A percentile compares a stretch with the other conserved stretches of the same genome.
Evolutionary conservation across 2,329 filamentous ascomycete genomes (phyloP).

Genomic region (Beauveria pseudobassiana): DNA sequence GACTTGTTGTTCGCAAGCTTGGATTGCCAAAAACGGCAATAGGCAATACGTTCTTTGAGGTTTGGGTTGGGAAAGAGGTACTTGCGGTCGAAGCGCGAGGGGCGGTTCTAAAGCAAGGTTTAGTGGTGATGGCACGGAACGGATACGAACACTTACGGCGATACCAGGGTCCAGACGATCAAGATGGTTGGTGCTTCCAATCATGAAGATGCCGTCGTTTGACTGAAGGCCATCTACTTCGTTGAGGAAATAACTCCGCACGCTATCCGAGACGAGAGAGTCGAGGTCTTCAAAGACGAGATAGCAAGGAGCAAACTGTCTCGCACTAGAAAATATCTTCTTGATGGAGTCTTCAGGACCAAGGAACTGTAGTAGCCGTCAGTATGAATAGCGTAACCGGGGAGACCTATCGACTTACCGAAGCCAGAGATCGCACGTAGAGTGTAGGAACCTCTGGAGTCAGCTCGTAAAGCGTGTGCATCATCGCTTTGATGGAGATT

Average conservation of each 20-base stretch:
- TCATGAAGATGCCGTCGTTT: constrained; percentile 65
- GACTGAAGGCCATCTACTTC: constrained; percentile 62
- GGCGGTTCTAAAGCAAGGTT: constrained; percentile 42
- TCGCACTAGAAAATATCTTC: constrained; percentile 50
- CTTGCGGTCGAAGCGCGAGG: constrained; percentile 59
- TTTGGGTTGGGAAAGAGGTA: constrained; percentile 56
- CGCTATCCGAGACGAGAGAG: constrained; percentile 51
- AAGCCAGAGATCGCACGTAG: constrained; percentile 49
- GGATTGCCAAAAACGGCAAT: constrained; percentile 55
- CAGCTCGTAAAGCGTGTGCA: constrained; percentile 52
- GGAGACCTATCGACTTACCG: constrained; percentile 21
- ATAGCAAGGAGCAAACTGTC: constrained; percentile 58
- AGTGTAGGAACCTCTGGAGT: constrained; percentile 48
- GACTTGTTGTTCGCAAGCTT: constrained; percentile 49
- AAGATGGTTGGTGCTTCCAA: constrained; percentile 58
- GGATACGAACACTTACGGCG: constrained; percentile 29
- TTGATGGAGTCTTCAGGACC: constrained; percentile 51
- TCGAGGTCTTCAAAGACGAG: constrained; percentile 68
- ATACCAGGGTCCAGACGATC: constrained; percentile 61
- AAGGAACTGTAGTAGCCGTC: constrained; percentile 26
- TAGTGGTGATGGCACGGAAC: not conserved
- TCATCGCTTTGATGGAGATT: constrained; percentile 62
- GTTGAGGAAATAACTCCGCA: constrained; percentile 64
- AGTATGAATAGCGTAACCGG: not conserved
- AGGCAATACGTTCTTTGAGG: constrained; percentile 45